phyloP scores from a whole-genome alignment of 1,139 yeast species.

The Meyerozyma sp. region DNA sequence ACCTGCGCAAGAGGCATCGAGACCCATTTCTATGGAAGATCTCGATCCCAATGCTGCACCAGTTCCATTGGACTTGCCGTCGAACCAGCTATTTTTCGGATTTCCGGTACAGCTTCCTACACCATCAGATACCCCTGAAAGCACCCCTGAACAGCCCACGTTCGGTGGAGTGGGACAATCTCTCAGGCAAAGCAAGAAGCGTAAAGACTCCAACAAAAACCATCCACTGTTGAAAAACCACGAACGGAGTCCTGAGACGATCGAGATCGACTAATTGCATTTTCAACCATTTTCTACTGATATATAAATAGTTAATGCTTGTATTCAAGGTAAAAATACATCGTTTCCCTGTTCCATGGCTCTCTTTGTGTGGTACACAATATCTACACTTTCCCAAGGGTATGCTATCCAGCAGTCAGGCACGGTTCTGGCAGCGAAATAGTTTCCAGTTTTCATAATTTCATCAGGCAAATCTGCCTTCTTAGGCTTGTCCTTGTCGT shows the following conservation, averaged over 20 bases:
- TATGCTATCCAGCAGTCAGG: slow-evolving; percentile 96
- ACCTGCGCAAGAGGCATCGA: slow-evolving; percentile 19
- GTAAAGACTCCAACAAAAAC: slow-evolving; percentile 52
- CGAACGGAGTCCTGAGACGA: slow-evolving; percentile 66
- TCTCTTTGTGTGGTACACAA: slow-evolving; percentile 76
- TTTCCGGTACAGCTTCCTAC: slow-evolving; percentile 79
- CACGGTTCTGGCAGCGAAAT: slow-evolving; percentile 86
- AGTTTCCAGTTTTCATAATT: slow-evolving; percentile 61
- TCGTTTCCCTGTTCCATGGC: slow-evolving; percentile 73
- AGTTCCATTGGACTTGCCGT: slow-evolving; percentile 68
- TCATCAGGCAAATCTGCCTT: slow-evolving; percentile 69
- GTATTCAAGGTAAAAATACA: slow-evolving; percentile 33
- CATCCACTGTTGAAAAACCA: slow-evolving; percentile 45
- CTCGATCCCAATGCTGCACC: slow-evolving; percentile 56
- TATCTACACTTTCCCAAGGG: slow-evolving; percentile 95
- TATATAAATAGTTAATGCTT: neutral
- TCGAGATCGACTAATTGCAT: slow-evolving; percentile 58
- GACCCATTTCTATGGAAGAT: slow-evolving; percentile 25
- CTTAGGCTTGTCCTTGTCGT: slow-evolving; percentile 55
- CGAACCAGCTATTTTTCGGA: slow-evolving; percentile 88
- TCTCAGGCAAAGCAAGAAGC: slow-evolving; percentile 66
- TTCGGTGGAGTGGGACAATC: slow-evolving; percentile 68
- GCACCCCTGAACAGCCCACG: slow-evolving; percentile 20
- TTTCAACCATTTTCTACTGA: neutral
- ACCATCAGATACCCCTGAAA: slow-evolving; percentile 37